Evolutionary conservation across 169 alveolate species (phyloP), one percentile per base, ranked within the genome.

Genomic region (Cyclospora cayetanensis): DNA sequence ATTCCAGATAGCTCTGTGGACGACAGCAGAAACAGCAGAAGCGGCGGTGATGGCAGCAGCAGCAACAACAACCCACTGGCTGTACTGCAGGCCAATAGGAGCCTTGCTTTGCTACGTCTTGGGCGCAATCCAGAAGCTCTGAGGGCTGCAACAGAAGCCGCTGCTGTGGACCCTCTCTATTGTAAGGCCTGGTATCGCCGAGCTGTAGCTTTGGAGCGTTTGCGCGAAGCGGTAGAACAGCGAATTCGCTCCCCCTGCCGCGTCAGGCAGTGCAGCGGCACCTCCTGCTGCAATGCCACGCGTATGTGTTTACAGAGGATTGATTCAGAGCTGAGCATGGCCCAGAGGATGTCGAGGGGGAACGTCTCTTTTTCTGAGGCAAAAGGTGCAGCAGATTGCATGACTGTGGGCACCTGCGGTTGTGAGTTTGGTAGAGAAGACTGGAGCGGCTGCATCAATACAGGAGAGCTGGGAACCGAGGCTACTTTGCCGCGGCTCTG

Each of bases 151-250:
- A 76, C 86, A n/a, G 86, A 41, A 25, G 86, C 86, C 37, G 86
- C 46, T 46, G 68, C 68, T 42, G 65, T 66, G 15, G 68, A 76
- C 41, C 86, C 86, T 29, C 15, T 42, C 68, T 76, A 76, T 66
- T 43, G 86, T 55, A 76, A 76, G 86, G 86, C 86, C 9, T 76
- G 86, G 86, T 66, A 76, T 55, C 68, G 86, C 9, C 86, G 86
- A 43, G 86, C 86, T 7, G 68, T 66, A 7, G 86, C 68, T 76
- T 42, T 76, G 86, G 86, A 27, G 18, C 60, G 50, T 25, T 42
- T 76, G 65, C 68, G 68, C 22, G 68, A 27, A 25, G 41, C 2
- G 29, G 42, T 76, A 43, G 68, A 76, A 25, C 42, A 55, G 1
- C 27, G 46, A 15, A 43, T 76, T 66, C 22, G 15, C 20, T 4